phyloP scores from a whole-genome alignment of 148 eudicot species.

The Rhododendron henanense region DNA sequence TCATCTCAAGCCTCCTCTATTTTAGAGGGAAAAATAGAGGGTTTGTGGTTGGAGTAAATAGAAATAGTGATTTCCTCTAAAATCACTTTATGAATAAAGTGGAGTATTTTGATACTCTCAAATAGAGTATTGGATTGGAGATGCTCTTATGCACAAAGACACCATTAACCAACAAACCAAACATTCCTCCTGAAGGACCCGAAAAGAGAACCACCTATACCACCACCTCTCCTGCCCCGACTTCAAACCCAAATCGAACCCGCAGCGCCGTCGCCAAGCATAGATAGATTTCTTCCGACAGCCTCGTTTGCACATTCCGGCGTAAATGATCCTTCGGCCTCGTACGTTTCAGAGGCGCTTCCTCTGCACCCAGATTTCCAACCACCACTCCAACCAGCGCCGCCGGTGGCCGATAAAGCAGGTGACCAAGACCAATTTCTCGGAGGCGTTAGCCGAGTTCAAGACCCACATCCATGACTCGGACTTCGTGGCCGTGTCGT shows the following conservation, averaged over 20 bases:
- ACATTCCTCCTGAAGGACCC: too few relatives aligned
- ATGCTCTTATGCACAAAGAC: too few relatives aligned
- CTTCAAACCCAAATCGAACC: neutral
- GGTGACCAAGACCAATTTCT: constrained; percentile 70
- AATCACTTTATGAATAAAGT: too few relatives aligned
- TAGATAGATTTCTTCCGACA: neutral
- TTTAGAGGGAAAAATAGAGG: too few relatives aligned
- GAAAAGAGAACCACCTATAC: neutral
- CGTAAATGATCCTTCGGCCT: neutral
- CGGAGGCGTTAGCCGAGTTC: constrained; percentile 35
- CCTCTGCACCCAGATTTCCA: constrained; percentile 22
- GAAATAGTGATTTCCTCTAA: too few relatives aligned
- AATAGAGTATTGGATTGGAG: too few relatives aligned
- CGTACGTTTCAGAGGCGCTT: constrained; percentile 31
- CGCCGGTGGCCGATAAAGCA: constrained; percentile 57
- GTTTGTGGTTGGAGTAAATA: too few relatives aligned
- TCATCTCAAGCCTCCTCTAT: too few relatives aligned
- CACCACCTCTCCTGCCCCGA: neutral
- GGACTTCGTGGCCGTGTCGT: constrained; percentile 67
- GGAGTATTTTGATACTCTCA: too few relatives aligned
- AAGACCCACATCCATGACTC: constrained; percentile 39
- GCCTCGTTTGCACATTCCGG: neutral
- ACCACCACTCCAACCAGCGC: constrained; percentile 4
- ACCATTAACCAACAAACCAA: too few relatives aligned
- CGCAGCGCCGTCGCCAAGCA: neutral